Conservation (phyloP, 108 stramenopile genomes). For the Epipyxis sp. region DNA sequence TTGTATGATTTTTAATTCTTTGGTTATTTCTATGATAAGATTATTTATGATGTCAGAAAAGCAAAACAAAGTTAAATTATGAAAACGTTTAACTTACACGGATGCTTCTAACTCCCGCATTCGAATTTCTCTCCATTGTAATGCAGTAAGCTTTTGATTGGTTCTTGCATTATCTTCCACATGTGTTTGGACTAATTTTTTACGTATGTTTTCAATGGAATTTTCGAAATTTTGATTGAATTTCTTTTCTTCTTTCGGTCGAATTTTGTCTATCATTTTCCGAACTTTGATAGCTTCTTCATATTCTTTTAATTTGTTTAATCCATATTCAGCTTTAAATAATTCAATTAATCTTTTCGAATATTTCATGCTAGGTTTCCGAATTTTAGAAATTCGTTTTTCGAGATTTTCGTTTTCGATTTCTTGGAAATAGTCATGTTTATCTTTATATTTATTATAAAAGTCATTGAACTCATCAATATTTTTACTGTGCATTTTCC, state of each 20-base stretch:
- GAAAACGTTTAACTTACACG: no score
- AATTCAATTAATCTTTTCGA: slow-evolving; percentile 18
- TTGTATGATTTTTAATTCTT: not conserved
- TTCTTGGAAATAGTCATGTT: not conserved
- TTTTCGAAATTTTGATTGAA: not conserved
- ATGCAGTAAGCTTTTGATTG: not conserved
- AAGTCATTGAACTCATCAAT: not conserved
- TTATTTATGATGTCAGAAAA: not conserved
- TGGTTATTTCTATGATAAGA: not conserved
- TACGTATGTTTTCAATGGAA: not conserved
- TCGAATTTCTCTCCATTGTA: not conserved
- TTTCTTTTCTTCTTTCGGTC: not conserved
- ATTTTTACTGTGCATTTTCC: not conserved
- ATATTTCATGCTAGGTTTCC: slow-evolving; percentile 3
- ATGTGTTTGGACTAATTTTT: not conserved
- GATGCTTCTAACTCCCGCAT: not conserved
- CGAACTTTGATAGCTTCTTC: slow-evolving; percentile 22
- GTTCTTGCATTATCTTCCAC: not conserved
- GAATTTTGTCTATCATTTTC: not conserved
- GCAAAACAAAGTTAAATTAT: no score
- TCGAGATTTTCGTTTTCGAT: not conserved
- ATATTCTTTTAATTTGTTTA: slow-evolving; percentile 10
- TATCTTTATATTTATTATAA: not conserved
- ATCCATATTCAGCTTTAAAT: not conserved
- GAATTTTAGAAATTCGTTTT: not conserved